Percentiles rank a stretch among this genome's conserved stretches.
Conservation (phyloP, 768 basidiomycete species). For the Xanthoconium purpureum region DNA sequence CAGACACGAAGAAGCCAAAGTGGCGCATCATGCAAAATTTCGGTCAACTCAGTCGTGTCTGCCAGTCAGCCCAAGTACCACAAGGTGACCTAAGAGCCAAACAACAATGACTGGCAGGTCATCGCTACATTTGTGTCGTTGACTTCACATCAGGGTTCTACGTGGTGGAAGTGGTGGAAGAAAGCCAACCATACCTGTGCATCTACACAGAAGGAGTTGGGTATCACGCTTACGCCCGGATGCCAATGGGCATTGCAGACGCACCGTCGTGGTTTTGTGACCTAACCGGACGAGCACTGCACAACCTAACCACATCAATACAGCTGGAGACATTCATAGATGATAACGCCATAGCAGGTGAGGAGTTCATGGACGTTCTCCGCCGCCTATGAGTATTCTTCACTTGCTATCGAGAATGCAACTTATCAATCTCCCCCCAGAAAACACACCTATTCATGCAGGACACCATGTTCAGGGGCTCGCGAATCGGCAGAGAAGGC, state of each 20-base stretch:
- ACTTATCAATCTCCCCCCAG: constrained; percentile 2
- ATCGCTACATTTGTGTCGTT: constrained; percentile 17
- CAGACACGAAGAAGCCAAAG: not conserved
- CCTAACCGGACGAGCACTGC: not conserved
- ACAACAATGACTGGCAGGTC: constrained; percentile 31
- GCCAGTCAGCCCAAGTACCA: constrained; percentile 28
- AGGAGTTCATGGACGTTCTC: not conserved
- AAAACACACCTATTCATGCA: constrained; percentile 11
- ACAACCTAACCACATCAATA: not conserved
- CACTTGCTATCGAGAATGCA: not conserved
- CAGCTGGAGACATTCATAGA: not conserved
- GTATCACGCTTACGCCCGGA: constrained; percentile 32
- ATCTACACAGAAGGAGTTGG: constrained; percentile 41
- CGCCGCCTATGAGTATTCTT: not conserved
- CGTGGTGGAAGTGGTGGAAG: constrained; percentile 12
- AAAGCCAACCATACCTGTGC: constrained; percentile 24
- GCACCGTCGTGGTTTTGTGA: constrained; percentile 25
- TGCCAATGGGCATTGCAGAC: constrained; percentile 43
- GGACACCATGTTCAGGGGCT: not conserved
- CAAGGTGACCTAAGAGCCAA: constrained; percentile 40
- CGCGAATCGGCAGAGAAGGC: not conserved
- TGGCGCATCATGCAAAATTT: constrained; percentile 5
- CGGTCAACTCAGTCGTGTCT: constrained; percentile 10
- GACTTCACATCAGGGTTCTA: constrained; percentile 29
- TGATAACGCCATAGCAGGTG: not conserved